Percentiles rank a stretch among this genome's conserved stretches.
phyloP scores from a whole-genome alignment of 345 rosid genomes.

The Boechera divaricarpa region DNA sequence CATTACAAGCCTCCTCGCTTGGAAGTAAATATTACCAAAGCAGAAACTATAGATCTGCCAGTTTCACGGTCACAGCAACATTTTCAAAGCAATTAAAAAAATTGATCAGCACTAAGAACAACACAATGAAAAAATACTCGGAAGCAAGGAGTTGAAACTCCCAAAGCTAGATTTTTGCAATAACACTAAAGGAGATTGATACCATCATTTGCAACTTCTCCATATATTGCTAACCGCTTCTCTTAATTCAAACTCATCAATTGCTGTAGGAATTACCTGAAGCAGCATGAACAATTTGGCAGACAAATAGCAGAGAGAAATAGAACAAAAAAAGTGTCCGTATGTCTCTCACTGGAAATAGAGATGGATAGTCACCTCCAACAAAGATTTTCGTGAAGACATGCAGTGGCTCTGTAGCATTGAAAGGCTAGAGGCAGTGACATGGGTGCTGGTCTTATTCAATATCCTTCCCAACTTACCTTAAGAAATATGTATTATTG shows the following conservation, averaged over 20 bases:
- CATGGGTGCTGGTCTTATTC: slow-evolving; percentile 64
- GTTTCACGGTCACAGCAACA: slow-evolving; percentile 84
- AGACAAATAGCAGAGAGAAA: slow-evolving; percentile 15
- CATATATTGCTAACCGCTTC: slow-evolving; percentile 87
- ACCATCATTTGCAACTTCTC: slow-evolving; percentile 93
- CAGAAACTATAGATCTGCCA: slow-evolving; percentile 94
- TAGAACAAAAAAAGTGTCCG: not conserved
- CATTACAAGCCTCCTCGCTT: slow-evolving; percentile 79
- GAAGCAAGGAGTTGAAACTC: slow-evolving; percentile 1
- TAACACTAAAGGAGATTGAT: slow-evolving; percentile 34
- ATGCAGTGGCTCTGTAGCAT: slow-evolving; percentile 79
- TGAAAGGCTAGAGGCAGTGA: slow-evolving; percentile 45
- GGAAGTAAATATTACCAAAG: slow-evolving; percentile 73
- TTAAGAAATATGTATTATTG: slow-evolving; percentile 67
- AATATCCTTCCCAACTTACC: slow-evolving; percentile 73
- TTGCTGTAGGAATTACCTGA: slow-evolving; percentile 79
- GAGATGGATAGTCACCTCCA: slow-evolving; percentile 66
- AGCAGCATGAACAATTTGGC: slow-evolving; percentile 23
- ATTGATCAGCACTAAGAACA: not conserved
- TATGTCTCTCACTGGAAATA: not conserved
- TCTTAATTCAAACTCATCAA: slow-evolving; percentile 68
- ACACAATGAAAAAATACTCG: not conserved
- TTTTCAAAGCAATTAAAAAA: slow-evolving; percentile 60
- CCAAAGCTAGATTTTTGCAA: slow-evolving; percentile 48
- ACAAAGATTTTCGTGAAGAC: slow-evolving; percentile 80